phyloP scores from a whole-genome alignment of 106 monocot genomes.

The Apostasia ramifera region DNA sequence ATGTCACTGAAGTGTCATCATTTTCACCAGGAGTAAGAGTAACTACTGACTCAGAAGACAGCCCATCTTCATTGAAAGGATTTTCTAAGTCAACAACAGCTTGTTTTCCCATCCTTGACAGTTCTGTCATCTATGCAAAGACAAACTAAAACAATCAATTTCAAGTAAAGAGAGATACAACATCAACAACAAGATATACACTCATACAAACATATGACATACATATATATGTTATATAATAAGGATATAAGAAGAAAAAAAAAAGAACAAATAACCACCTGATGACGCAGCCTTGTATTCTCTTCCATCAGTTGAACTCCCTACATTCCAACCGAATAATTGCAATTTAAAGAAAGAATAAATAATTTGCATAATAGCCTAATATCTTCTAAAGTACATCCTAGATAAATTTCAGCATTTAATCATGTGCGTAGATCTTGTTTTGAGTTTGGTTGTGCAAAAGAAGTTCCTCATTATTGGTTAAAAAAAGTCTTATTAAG shows the following conservation, averaged over 20 bases:
- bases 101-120: constrained; percentile 28
- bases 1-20: constrained; percentile 52
- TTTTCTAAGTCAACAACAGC: constrained; percentile 25
- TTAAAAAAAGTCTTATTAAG: too few species aligned
- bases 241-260: neutral
- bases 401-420: too few species aligned
- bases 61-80: constrained; percentile 39
- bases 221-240: neutral
- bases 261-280: constrained; percentile 25
- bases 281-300: constrained; percentile 38
- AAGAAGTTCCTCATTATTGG: too few species aligned
- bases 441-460: too few species aligned
- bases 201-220: neutral
- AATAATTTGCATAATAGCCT: too few species aligned
- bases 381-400: too few species aligned
- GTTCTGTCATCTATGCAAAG: constrained; percentile 30
- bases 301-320: constrained; percentile 55
- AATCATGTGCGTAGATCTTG: too few species aligned
- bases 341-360: too few species aligned
- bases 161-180: neutral
- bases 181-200: neutral
- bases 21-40: constrained; percentile 29
- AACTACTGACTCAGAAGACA: constrained; percentile 55
- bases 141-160: neutral
- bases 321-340: constrained; percentile 13